Evolutionary conservation across 352 stramenopile species (phyloP).

Genomic region (Pilasporangium apinafurcum): DNA sequence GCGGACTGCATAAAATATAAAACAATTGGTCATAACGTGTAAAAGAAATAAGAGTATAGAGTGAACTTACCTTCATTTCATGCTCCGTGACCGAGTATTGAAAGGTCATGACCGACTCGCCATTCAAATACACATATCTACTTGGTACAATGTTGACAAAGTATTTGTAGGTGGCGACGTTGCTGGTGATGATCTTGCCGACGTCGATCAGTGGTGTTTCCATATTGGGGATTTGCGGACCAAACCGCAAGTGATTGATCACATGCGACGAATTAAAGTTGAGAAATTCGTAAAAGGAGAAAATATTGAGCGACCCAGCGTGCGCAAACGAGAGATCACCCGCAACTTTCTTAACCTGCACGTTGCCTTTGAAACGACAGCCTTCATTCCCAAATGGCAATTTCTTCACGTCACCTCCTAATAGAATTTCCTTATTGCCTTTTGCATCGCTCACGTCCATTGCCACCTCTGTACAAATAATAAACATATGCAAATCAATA

Average conservation of each 20-base stretch:
- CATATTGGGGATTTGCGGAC: slow-evolving; percentile 77
- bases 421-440: slow-evolving; percentile 78
- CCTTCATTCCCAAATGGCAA: slow-evolving; percentile 56
- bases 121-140: slow-evolving; percentile 80
- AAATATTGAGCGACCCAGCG: slow-evolving; percentile 78
- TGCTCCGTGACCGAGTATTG: slow-evolving; percentile 88
- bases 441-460: slow-evolving; percentile 85
- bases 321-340: slow-evolving; percentile 84
- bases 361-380: slow-evolving; percentile 63
- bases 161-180: slow-evolving; percentile 87
- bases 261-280: slow-evolving; percentile 87
- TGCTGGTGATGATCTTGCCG: slow-evolving; percentile 74
- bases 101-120: slow-evolving; percentile 59
- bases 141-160: slow-evolving; percentile 82
- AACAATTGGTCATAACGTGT: too few relatives aligned
- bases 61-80: slow-evolving; percentile 27
- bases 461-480: slow-evolving; percentile 43
- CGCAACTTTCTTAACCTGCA: slow-evolving; percentile 77
- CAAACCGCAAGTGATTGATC: slow-evolving; percentile 74
- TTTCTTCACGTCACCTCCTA: slow-evolving; percentile 57
- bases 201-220: slow-evolving; percentile 82
- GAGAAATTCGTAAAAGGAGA: slow-evolving; percentile 84
- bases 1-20: slow-evolving; percentile 6
- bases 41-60: too few relatives aligned
- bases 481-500: neutral